Conservation (phyloP, 768 basidiomycete species). For the Agaricus sinodeliciosus region DNA sequence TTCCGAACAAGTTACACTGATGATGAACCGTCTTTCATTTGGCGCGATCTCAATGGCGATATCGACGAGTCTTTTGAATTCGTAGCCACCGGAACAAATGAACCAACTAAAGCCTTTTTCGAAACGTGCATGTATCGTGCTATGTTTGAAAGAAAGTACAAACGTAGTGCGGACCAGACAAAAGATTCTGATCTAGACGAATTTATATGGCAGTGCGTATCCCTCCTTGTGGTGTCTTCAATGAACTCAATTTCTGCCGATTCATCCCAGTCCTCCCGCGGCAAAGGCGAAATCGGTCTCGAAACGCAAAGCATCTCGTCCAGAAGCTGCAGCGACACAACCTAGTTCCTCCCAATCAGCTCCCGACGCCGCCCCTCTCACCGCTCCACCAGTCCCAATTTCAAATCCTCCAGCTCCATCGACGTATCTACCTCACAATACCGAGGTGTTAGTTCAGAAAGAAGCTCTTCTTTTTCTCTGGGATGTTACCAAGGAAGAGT, state of each 20-base stretch:
- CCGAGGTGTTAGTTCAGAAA: slow-evolving; percentile 27
- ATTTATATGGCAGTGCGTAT: slow-evolving; percentile 77
- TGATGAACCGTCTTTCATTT: slow-evolving; percentile 77
- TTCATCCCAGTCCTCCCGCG: slow-evolving; percentile 27
- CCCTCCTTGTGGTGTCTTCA: background rate
- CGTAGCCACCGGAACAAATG: slow-evolving; percentile 71
- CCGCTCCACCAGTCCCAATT: slow-evolving; percentile 8
- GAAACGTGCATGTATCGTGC: slow-evolving; percentile 93
- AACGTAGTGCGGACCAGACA: slow-evolving; percentile 59
- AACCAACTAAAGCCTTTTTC: slow-evolving; percentile 81
- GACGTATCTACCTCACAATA: slow-evolving; percentile 17
- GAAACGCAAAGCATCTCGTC: slow-evolving; percentile 23
- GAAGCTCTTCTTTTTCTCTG: slow-evolving; percentile 59
- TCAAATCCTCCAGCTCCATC: slow-evolving; percentile 4
- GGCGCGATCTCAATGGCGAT: slow-evolving; percentile 90
- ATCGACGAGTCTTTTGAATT: slow-evolving; percentile 94
- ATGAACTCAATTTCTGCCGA: background rate
- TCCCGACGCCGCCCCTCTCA: background rate
- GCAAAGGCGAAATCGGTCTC: slow-evolving; percentile 20
- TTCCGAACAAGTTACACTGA: slow-evolving; percentile 73
- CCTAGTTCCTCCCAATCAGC: slow-evolving; percentile 1
- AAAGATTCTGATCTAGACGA: slow-evolving; percentile 64
- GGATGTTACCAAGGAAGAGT: slow-evolving; percentile 43
- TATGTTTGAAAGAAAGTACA: slow-evolving; percentile 94
- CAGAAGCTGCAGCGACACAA: slow-evolving; percentile 11